Percentiles rank a stretch among this genome's conserved stretches.
These are phyloP conservation scores for Saraca asoca DNA, from an alignment of 331 rosid genomes.

Conservation along the genomic window DNA sequence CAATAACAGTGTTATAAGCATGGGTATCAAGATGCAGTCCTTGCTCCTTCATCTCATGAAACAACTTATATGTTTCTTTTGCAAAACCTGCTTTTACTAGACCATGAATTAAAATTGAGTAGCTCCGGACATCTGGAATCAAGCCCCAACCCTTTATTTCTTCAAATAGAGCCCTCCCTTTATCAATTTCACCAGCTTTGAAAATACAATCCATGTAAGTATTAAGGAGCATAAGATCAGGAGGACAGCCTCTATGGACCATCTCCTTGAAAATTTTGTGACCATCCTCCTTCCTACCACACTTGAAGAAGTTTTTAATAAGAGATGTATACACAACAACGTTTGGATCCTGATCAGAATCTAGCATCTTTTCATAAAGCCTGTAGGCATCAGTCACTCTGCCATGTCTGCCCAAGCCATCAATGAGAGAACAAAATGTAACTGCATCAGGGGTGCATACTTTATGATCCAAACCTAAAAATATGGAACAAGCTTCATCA, in stretches of 20 bases:
- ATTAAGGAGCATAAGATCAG: slow-evolving; percentile 83
- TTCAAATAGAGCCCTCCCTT: slow-evolving; percentile 79
- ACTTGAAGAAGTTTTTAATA: slow-evolving; percentile 73
- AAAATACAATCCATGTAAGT: slow-evolving; percentile 92
- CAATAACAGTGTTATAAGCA: slow-evolving; percentile 81
- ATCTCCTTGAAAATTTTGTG: slow-evolving; percentile 92
- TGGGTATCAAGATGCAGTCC: slow-evolving; percentile 78
- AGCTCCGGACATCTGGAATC: slow-evolving; percentile 73
- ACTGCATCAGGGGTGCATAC: slow-evolving; percentile 65
- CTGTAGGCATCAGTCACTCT: slow-evolving; percentile 79
- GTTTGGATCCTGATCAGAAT: slow-evolving; percentile 63
- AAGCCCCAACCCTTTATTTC: slow-evolving; percentile 72
- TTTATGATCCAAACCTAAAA: slow-evolving; percentile 76
- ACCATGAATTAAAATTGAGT: slow-evolving; percentile 85
- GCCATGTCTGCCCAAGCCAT: slow-evolving; percentile 85
- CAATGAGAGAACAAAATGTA: slow-evolving; percentile 88
- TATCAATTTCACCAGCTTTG: slow-evolving; percentile 80
- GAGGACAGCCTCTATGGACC: slow-evolving; percentile 64
- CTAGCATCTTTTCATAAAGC: slow-evolving; percentile 90
- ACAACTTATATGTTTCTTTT: slow-evolving; percentile 69
- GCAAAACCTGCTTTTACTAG: slow-evolving; percentile 91
- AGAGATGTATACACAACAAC: slow-evolving; percentile 76
- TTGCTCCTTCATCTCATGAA: slow-evolving; percentile 80
- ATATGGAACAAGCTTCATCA: slow-evolving; percentile 85
- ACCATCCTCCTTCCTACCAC: slow-evolving; percentile 93